Percentiles rank a stretch among this genome's conserved stretches.
Conservation (phyloP, 805 yeast species). For the Monosporozyma aerobia region DNA sequence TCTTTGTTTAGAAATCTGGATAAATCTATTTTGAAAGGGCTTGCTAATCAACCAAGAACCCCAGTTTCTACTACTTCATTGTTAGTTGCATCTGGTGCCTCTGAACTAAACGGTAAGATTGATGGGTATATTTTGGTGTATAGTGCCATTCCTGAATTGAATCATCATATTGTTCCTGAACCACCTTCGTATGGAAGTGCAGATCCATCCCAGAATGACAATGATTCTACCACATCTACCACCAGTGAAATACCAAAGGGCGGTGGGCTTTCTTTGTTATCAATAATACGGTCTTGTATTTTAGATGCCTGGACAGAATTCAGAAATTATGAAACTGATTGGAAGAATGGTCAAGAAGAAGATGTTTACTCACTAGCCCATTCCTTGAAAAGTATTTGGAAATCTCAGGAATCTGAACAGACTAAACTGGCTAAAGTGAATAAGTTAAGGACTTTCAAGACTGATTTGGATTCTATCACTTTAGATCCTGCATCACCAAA, state of each 20-base stretch:
- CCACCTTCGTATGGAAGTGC: conserved; percentile 45
- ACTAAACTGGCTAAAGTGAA: conserved; percentile 26
- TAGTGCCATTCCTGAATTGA: conserved; percentile 53
- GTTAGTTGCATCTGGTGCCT: conserved; percentile 69
- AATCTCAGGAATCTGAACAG: conserved; percentile 24
- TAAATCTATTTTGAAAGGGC: conserved; percentile 46
- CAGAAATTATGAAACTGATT: conserved; percentile 41
- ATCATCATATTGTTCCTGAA: conserved; percentile 16
- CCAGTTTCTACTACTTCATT: conserved; percentile 60
- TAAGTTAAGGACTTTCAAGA: conserved; percentile 25
- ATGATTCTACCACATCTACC: not conserved
- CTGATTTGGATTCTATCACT: conserved; percentile 27
- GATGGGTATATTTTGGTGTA: conserved; percentile 67
- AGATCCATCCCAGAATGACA: not conserved
- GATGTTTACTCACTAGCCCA: conserved; percentile 55
- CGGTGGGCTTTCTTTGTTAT: conserved; percentile 26
- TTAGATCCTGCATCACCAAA: conserved; percentile 32
- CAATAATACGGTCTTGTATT: conserved; percentile 46
- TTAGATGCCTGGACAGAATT: conserved; percentile 70
- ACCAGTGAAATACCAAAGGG: conserved; percentile 6
- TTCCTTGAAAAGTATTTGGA: conserved; percentile 52
- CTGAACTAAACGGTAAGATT: conserved; percentile 66
- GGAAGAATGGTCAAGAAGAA: conserved; percentile 59
- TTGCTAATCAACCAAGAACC: conserved; percentile 53
- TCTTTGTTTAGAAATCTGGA: conserved; percentile 56